Conservation (phyloP, 371 early-diverging fungal species). For the Batkoa obscura region DNA sequence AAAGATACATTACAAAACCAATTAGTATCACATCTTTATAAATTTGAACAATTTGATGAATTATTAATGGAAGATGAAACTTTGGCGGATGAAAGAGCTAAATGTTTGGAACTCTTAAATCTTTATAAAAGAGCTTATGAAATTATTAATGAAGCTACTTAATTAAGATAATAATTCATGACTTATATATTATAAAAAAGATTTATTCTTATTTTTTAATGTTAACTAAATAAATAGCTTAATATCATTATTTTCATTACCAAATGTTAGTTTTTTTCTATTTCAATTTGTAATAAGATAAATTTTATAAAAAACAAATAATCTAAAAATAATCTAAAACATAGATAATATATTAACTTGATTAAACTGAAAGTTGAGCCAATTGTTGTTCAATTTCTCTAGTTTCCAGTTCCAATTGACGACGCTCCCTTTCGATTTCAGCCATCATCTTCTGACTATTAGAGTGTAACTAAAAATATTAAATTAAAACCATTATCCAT, state of each 20-base stretch:
- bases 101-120: conserved; percentile 55
- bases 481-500: neutral
- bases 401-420: conserved; percentile 10
- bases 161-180: conserved; percentile 2
- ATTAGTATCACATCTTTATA: conserved; percentile 66
- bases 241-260: too few relatives aligned
- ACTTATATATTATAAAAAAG: too few relatives aligned
- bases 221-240: too few relatives aligned
- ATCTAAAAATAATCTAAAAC: too few relatives aligned
- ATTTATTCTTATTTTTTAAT: too few relatives aligned
- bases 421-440: conserved; percentile 12
- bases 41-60: conserved; percentile 44
- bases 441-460: conserved; percentile 11
- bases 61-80: conserved; percentile 59
- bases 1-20: conserved; percentile 61
- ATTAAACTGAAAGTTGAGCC: neutral
- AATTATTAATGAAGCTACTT: conserved; percentile 50
- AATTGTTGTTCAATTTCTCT: conserved; percentile 11
- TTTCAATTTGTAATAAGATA: too few relatives aligned
- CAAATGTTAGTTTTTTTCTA: too few relatives aligned
- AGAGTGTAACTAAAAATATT: conserved; percentile 7
- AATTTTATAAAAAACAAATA: too few relatives aligned
- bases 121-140: conserved; percentile 59
- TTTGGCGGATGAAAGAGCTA: conserved; percentile 48
- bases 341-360: too few relatives aligned